Evolutionary conservation across 345 rosid species (phyloP), one percentile per base, ranked within the genome.

Genomic region (Balakata baccata): DNA sequence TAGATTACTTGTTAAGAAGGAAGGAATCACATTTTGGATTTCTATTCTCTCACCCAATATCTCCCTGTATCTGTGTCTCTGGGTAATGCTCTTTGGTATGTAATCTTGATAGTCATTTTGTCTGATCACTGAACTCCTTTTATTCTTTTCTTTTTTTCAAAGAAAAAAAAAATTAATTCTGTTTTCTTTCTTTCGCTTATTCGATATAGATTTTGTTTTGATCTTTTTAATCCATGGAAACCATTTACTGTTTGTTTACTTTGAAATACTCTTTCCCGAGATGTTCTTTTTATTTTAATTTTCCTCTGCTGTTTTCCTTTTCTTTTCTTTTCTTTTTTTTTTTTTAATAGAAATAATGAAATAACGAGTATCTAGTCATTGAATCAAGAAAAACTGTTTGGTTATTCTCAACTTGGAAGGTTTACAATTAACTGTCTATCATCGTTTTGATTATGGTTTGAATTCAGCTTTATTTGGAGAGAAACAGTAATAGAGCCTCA

Each of bases 11-110:
- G 22, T 37, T 62, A 16, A 17, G 12, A 20, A 46, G 69, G 54
- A 43, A 64, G 51, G 69, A 45, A 45, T 66, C 69, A 11, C 17
- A 46, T 46, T 66, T 18, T 66, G 39, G 51, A 64, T 22, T 47
- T 66, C 37, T 66, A 34, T 12, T 61, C 39, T 25, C 18, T 54
- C 17, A 18, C 20, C 1, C 34, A 29, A 29, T 29, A 16, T n/a
- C n/a, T 16, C 18, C 18, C 59, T 54, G 3, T 7, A 29, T 38
- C 2, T 47, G 20, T 46, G n/a, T 66, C 11, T 66, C 20, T 67
- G 45, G 69, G 70, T 67, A 67, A 67, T 67, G 70, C 58, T 67
- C 13, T 67, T 43, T 46, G 70, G 70, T 67, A 50, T 25, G 67
- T 39, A 64, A 64, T 64, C 50, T 64, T 66, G 20, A 29, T 13